Evolutionary conservation across 148 eudicot species (phyloP).

Genomic region (Tetragonia tetragonoides): DNA sequence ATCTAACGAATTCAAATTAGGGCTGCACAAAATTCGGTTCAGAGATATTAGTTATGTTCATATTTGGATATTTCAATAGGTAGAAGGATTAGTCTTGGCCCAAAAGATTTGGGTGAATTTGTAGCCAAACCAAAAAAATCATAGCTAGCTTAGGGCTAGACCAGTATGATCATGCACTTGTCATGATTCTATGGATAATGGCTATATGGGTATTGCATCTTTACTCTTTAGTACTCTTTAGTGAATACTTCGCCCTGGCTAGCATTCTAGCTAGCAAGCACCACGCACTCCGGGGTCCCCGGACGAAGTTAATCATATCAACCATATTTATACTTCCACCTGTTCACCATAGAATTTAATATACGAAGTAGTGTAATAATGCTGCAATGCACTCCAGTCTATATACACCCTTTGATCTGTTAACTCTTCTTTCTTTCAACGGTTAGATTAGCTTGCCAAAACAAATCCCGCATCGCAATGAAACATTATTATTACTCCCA

Average conservation of each 20-base stretch:
- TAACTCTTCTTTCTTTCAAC: neutral
- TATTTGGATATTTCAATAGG: no score
- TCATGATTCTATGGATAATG: neutral
- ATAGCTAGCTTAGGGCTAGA: neutral
- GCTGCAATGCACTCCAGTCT: neutral
- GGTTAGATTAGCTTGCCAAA: neutral
- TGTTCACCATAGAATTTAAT: neutral
- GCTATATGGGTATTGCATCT: neutral
- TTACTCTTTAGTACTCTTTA: neutral
- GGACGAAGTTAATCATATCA: neutral
- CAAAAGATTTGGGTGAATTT: no score
- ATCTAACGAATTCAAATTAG: no score
- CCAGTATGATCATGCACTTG: neutral
- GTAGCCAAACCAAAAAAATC: no score
- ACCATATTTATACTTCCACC: neutral
- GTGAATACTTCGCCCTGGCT: no score
- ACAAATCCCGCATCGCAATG: neutral
- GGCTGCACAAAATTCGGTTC: no score
- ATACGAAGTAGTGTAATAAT: neutral
- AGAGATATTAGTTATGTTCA: no score
- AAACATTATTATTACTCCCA: neutral
- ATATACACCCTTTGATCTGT: neutral
- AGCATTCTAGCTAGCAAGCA: neutral
- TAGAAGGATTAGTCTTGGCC: no score
- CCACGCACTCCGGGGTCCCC: neutral